A percentile compares a stretch with the other conserved stretches of the same genome.
Evolutionary conservation across 2,329 filamentous ascomycete species (phyloP).

Genomic region (Microsporum canis): DNA sequence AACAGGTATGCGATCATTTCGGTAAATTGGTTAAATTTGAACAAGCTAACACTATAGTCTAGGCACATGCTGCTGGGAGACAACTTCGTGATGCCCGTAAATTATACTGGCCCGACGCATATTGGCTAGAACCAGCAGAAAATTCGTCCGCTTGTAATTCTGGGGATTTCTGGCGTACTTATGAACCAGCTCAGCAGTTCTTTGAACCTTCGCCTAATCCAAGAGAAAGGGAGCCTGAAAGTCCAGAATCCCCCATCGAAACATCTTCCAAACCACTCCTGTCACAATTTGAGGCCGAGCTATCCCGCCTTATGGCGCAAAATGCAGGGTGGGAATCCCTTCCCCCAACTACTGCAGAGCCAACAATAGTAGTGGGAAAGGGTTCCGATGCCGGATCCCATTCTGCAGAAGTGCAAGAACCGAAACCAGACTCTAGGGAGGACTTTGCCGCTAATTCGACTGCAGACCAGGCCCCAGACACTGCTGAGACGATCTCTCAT

Average conservation of each 20-base stretch:
- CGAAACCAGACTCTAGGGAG: background rate
- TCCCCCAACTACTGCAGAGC: conserved; percentile 8
- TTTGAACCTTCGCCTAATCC: background rate
- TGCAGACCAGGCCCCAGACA: background rate
- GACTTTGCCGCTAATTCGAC: background rate
- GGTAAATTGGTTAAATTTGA: background rate
- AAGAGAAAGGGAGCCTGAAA: conserved; percentile 14
- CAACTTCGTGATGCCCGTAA: background rate
- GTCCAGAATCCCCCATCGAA: conserved; percentile 12
- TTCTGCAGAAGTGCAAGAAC: conserved; percentile 7
- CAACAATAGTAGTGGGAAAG: background rate
- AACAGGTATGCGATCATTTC: conserved; percentile 14
- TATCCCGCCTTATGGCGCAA: conserved; percentile 25
- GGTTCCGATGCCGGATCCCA: background rate
- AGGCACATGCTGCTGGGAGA: background rate
- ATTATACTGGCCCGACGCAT: background rate
- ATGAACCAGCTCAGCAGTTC: background rate
- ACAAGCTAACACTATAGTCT: background rate
- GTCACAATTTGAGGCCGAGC: conserved; percentile 30
- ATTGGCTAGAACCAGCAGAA: background rate
- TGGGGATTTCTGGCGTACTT: conserved; percentile 5
- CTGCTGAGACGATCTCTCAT: conserved; percentile 9
- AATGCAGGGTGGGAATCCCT: conserved; percentile 4
- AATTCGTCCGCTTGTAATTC: no score
- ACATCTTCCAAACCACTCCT: conserved; percentile 25